phyloP scores from a whole-genome alignment of 345 rosid genomes.

The rapeseed (Brassica napus) region DNA sequence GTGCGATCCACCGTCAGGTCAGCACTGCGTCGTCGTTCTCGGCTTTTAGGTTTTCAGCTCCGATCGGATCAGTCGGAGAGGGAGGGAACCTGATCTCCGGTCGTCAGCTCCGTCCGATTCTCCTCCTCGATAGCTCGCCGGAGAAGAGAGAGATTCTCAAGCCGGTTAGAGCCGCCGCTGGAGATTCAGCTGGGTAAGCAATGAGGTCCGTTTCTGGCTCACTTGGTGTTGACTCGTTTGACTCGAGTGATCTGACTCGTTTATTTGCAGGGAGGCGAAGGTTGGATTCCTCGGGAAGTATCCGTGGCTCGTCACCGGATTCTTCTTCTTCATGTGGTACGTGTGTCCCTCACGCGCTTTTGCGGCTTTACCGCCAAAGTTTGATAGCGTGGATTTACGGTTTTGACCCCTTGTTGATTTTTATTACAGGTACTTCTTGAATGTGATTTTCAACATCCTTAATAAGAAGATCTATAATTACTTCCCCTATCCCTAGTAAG shows the following conservation, averaged over 20 bases:
- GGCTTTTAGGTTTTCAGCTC: neutral
- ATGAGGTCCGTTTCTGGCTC: conserved; percentile 63
- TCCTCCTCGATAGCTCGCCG: conserved; percentile 50
- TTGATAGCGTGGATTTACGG: neutral
- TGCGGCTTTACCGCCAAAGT: conserved; percentile 23
- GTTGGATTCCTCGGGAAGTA: conserved; percentile 70
- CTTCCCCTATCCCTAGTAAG: conserved; percentile 97
- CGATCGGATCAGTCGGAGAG: conserved; percentile 54
- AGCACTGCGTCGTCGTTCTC: conserved; percentile 13
- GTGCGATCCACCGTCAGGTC: conserved; percentile 26
- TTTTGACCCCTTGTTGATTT: neutral
- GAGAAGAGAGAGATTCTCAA: conserved; percentile 49
- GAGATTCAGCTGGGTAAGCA: conserved; percentile 98
- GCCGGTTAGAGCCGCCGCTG: conserved; percentile 61
- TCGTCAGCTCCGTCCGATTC: conserved; percentile 76
- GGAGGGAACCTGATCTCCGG: conserved; percentile 82
- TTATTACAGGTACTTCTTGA: conserved; percentile 56
- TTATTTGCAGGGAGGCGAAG: conserved; percentile 59
- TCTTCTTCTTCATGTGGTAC: conserved; percentile 98
- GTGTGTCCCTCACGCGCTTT: conserved; percentile 18
- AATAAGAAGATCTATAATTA: conserved; percentile 99
- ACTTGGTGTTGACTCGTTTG: conserved; percentile 40
- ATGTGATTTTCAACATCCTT: conserved; percentile 92
- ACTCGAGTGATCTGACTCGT: conserved; percentile 45
- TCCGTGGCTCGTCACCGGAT: conserved; percentile 85